phyloP scores from a whole-genome alignment of 495 filamentous ascomycete genomes.

The Penicillium desertorum region DNA sequence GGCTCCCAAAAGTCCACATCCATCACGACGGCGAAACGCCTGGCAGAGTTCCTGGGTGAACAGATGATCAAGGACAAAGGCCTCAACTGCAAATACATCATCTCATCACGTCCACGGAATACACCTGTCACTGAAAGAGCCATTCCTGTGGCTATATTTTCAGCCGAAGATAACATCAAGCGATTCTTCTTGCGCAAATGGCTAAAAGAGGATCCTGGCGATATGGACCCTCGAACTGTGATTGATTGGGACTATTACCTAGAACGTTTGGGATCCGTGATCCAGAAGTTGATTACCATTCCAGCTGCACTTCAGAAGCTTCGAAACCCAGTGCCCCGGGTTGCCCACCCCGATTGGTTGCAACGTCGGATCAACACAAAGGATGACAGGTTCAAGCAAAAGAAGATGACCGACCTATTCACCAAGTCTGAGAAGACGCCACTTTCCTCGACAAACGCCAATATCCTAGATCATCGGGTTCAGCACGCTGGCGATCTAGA shows the following conservation, averaged over 20 bases:
- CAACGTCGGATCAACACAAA: constrained; percentile 89
- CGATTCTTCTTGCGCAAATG: constrained; percentile 90
- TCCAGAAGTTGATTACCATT: constrained; percentile 98
- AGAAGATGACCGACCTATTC: constrained; percentile 96
- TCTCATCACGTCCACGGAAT: constrained; percentile 79
- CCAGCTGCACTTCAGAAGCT: constrained; percentile 94
- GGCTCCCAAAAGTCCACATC: constrained; percentile 94
- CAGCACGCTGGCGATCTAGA: constrained; percentile 70
- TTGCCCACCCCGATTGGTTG: constrained; percentile 95
- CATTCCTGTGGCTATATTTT: constrained; percentile 95
- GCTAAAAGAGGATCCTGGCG: constrained; percentile 88
- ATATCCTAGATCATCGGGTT: constrained; percentile 60
- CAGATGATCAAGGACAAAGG: constrained; percentile 99
- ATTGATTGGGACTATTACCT: constrained; percentile 98
- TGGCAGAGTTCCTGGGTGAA: constrained; percentile 94
- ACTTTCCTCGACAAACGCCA: constrained; percentile 68
- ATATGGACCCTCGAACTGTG: constrained; percentile 85
- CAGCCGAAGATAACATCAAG: constrained; percentile 83
- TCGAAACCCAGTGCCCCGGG: constrained; percentile 87
- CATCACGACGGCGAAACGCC: constrained; percentile 93
- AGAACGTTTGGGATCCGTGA: constrained; percentile 90
- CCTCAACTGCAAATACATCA: constrained; percentile 98
- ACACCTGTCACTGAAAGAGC: constrained; percentile 94
- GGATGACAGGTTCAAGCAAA: constrained; percentile 96
- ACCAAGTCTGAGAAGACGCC: constrained; percentile 71